phyloP scores from a whole-genome alignment of 2,329 filamentous ascomycete species.

The Scedosporium dehoogii region DNA sequence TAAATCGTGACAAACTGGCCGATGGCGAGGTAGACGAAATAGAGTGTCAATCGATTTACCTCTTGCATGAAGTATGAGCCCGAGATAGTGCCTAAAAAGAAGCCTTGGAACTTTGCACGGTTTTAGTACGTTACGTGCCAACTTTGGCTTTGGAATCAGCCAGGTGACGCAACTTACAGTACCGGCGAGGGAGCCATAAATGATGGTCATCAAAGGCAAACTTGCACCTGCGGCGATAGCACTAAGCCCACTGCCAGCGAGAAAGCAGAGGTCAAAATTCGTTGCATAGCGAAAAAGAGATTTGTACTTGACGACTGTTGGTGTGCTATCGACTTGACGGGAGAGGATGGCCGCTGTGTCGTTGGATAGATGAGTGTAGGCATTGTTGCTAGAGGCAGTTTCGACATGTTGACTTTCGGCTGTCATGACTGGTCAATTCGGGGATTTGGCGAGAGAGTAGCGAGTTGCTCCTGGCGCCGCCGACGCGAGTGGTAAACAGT shows the following conservation, averaged over 20 bases:
- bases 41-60: constrained; percentile 4
- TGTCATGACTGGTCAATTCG: constrained; percentile 2
- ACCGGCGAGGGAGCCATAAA: constrained; percentile 4
- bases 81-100: not conserved
- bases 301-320: constrained; percentile 2
- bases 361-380: constrained; percentile 2
- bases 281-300: constrained; percentile 5
- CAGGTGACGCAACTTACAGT: constrained; percentile 4
- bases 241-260: constrained; percentile 1
- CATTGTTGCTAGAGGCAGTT: constrained; percentile 1
- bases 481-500: not conserved
- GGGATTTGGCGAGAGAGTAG: not conserved
- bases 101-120: not conserved
- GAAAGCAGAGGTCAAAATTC: not conserved
- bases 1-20: constrained; percentile 12
- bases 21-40: constrained; percentile 14
- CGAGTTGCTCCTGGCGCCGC: not conserved
- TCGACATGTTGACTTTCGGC: not conserved
- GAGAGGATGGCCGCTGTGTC: constrained; percentile 2
- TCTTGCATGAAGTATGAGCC: not conserved
- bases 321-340: constrained; percentile 3
- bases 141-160: not conserved
- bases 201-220: constrained; percentile 4
- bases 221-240: constrained; percentile 2
- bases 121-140: not conserved